Conservation (phyloP, 768 basidiomycete genomes). For the Fistulinella prunicolor region DNA sequence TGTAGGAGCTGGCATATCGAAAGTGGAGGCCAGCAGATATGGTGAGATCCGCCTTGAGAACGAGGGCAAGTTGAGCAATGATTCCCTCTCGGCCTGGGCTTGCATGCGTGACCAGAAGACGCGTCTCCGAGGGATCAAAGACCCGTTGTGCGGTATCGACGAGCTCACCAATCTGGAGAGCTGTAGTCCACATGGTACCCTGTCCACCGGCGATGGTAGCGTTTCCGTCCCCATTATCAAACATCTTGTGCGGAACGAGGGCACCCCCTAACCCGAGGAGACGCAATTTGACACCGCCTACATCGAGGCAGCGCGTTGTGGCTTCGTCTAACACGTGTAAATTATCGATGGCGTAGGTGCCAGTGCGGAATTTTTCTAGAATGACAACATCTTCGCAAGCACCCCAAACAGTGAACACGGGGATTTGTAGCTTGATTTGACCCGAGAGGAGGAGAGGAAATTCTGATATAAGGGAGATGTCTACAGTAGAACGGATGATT, state of each 20-base stretch:
- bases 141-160: constrained; percentile 96
- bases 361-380: constrained; percentile 88
- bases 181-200: constrained; percentile 99
- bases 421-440: constrained; percentile 86
- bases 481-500: constrained; percentile 68
- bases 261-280: constrained; percentile 96
- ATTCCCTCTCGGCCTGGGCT: constrained; percentile 92
- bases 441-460: constrained; percentile 90
- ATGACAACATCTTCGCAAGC: constrained; percentile 95
- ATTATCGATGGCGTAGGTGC: constrained; percentile 82
- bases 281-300: constrained; percentile 91
- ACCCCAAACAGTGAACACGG: constrained; percentile 96
- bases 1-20: constrained; percentile 94
- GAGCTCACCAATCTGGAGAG: constrained; percentile 95
- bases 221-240: constrained; percentile 88
- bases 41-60: constrained; percentile 92
- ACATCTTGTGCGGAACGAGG: constrained; percentile 91
- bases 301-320: constrained; percentile 86
- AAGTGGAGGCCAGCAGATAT: constrained; percentile 95
- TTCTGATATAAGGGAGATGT: constrained; percentile 83
- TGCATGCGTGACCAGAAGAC: constrained; percentile 89
- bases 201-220: constrained; percentile 98
- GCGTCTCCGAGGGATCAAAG: constrained; percentile 89
- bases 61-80: constrained; percentile 84
- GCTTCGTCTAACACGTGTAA: constrained; percentile 93